phyloP scores from a whole-genome alignment of 1,284 basidiomycete species.

The Irpex lacteus region DNA sequence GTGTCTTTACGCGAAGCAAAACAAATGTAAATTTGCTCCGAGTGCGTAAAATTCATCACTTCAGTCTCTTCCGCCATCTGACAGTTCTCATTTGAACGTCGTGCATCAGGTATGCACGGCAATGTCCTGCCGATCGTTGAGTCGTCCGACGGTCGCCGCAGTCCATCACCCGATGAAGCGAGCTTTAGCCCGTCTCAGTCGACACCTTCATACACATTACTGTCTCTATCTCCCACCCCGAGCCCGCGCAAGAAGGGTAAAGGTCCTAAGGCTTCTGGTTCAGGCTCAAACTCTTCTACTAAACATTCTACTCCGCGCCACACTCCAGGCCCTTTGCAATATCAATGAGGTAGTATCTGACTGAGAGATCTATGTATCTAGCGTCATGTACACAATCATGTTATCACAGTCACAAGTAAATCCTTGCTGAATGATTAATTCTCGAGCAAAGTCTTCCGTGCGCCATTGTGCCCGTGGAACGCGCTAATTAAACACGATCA shows the following conservation, averaged over 20 bases:
- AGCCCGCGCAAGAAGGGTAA: background rate
- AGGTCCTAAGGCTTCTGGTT: background rate
- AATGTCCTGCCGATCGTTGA: background rate
- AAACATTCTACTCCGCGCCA: background rate
- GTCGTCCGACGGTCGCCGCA: background rate
- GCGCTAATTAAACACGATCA: conserved; percentile 13
- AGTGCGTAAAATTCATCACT: conserved; percentile 23
- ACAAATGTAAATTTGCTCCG: conserved; percentile 35
- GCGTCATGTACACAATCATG: too few species aligned
- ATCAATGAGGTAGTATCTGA: background rate
- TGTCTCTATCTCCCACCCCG: background rate
- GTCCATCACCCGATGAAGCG: background rate
- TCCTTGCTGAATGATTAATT: too few species aligned
- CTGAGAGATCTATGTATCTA: background rate
- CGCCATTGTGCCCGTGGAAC: background rate
- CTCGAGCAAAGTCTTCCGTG: too few species aligned
- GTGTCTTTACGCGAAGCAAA: conserved; percentile 30
- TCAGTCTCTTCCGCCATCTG: background rate
- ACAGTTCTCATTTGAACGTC: background rate
- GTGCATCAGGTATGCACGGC: conserved; percentile 8
- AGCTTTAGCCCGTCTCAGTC: conserved; percentile 7
- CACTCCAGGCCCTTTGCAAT: background rate
- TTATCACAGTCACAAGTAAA: too few species aligned
- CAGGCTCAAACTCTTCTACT: background rate
- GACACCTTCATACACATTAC: background rate